Conservation (phyloP, 176 grass and related monocot species). For the Avena eriantha region DNA sequence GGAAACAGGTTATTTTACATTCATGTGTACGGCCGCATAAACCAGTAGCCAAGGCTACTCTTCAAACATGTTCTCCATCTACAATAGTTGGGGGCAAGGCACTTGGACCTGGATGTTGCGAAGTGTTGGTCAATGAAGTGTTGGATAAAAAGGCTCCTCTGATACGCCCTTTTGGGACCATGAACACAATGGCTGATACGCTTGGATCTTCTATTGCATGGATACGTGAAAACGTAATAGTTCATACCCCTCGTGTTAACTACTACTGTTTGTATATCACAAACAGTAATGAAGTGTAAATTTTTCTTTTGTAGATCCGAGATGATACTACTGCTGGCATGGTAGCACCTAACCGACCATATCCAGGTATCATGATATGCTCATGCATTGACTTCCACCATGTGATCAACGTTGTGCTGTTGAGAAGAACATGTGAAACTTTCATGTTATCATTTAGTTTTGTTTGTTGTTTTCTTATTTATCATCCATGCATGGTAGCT, state of each 20-base stretch:
- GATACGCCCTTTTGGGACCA: neutral
- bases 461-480: neutral
- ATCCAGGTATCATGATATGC: conserved; percentile 7
- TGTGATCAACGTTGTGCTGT: neutral
- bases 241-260: neutral
- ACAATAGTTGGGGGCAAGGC: neutral
- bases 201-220: conserved; percentile 13
- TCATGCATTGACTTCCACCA: neutral
- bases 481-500: neutral
- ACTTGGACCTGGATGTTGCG: conserved; percentile 14
- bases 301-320: conserved; percentile 1
- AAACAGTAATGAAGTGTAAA: neutral
- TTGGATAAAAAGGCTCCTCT: neutral
- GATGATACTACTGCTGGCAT: conserved; percentile 8
- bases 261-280: neutral
- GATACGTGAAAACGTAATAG: neutral
- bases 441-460: neutral
- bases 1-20: neutral
- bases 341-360: neutral
- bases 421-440: neutral
- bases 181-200: conserved; percentile 1
- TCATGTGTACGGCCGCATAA: neutral
- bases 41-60: conserved; percentile 8
- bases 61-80: conserved; percentile 5
- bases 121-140: conserved; percentile 13